Evolutionary conservation across 1,139 yeast genomes (phyloP).

Genomic region (Ogataea hybrid): DNA sequence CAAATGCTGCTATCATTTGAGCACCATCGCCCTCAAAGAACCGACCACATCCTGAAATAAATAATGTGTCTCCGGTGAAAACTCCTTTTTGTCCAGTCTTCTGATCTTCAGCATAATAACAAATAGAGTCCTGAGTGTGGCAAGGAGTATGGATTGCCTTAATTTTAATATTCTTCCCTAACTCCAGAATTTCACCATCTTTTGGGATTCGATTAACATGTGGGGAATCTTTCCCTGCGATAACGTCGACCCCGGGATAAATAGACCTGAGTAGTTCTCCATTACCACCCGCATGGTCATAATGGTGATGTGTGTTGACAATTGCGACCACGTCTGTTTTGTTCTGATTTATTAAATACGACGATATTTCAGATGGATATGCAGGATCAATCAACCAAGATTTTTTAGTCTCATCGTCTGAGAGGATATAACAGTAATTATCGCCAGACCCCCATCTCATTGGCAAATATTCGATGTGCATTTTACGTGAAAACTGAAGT

Average conservation of each 20-base stretch:
- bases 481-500: background rate
- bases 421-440: slow-evolving; percentile 79
- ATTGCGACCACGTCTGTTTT: slow-evolving; percentile 57
- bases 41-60: slow-evolving; percentile 94
- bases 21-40: slow-evolving; percentile 88
- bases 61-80: slow-evolving; percentile 94
- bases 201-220: slow-evolving; percentile 65
- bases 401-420: slow-evolving; percentile 62
- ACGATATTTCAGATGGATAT: slow-evolving; percentile 39
- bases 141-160: slow-evolving; percentile 95
- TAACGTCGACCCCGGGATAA: slow-evolving; percentile 62
- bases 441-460: slow-evolving; percentile 97
- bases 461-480: slow-evolving; percentile 4
- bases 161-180: slow-evolving; percentile 65
- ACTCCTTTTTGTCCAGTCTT: slow-evolving; percentile 66
- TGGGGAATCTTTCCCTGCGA: slow-evolving; percentile 84
- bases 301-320: slow-evolving; percentile 94
- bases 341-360: slow-evolving; percentile 37
- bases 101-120: slow-evolving; percentile 71
- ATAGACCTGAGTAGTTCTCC: slow-evolving; percentile 34
- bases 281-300: slow-evolving; percentile 94
- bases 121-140: slow-evolving; percentile 94
- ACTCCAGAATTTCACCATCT: slow-evolving; percentile 55
- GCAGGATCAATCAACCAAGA: slow-evolving; percentile 95
- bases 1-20: slow-evolving; percentile 76